Evolutionary conservation across 2,329 filamentous ascomycete genomes (phyloP).

Genomic region (Cordyceps cateniannulata): DNA sequence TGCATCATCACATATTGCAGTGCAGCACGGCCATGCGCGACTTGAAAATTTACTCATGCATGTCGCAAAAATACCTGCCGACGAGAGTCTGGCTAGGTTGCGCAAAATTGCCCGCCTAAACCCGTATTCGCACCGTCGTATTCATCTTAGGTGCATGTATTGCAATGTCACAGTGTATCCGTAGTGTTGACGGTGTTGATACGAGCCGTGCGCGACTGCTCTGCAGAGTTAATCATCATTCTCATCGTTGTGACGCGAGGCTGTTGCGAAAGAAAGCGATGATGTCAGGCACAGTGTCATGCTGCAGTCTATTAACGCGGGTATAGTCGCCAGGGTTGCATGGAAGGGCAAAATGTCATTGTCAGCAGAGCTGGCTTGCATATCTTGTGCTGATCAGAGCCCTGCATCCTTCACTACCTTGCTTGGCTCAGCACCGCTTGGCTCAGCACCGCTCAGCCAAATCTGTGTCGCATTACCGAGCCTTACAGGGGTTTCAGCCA

Average conservation of each 20-base stretch:
- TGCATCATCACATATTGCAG: not conserved
- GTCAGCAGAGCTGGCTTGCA: conserved; percentile 4
- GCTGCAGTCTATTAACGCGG: not conserved
- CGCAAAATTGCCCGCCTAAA: not conserved
- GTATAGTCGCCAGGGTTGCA: not conserved
- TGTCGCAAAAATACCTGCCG: not conserved
- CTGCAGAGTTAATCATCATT: not conserved
- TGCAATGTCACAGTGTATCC: not conserved
- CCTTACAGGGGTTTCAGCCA: conserved; percentile 1
- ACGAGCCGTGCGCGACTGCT: not conserved
- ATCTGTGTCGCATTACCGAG: not conserved
- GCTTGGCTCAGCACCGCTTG: not conserved
- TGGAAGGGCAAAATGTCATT: not conserved
- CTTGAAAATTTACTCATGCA: conserved; percentile 3
- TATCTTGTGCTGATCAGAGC: not conserved
- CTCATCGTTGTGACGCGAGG: not conserved
- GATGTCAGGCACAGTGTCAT: not conserved
- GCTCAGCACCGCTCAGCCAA: not conserved
- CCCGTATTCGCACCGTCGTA: conserved; percentile 7
- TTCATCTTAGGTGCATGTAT: conserved; percentile 4
- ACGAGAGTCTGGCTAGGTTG: not conserved
- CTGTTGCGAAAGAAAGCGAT: not conserved
- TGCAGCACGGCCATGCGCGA: not conserved
- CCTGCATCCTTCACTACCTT: not conserved
- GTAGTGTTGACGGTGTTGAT: not conserved